A percentile compares a stretch with the other conserved stretches of the same genome.
Evolutionary conservation across 306 rosid genomes (phyloP).

Genomic region (Casuarina cunninghamiana): DNA sequence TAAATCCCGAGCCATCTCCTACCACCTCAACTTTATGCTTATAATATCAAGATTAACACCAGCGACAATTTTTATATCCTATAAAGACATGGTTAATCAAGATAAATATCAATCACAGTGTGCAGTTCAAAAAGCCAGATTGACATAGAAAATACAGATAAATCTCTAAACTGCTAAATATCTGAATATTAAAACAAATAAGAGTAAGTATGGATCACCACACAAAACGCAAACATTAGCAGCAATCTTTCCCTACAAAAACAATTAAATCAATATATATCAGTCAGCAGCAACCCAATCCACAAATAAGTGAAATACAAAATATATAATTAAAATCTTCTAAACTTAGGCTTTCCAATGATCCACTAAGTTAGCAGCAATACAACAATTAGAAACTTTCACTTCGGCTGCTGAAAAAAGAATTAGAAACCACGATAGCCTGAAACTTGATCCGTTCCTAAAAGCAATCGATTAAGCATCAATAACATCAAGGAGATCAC

Average conservation of each 20-base stretch:
- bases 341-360: neutral
- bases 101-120: neutral
- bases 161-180: neutral
- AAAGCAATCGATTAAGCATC: neutral
- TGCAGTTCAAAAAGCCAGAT: neutral
- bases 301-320: neutral
- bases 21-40: conserved; percentile 29
- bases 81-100: neutral
- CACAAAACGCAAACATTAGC: neutral
- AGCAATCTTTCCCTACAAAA: neutral
- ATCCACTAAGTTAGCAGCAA: neutral
- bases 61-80: neutral
- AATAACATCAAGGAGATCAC: neutral
- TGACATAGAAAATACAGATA: neutral
- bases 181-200: neutral
- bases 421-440: neutral
- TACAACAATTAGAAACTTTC: neutral
- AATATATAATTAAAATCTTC: neutral
- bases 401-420: neutral
- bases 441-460: neutral
- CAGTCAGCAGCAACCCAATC: neutral
- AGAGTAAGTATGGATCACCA: neutral
- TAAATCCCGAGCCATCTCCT: conserved; percentile 85
- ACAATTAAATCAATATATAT: neutral
- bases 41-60: conserved; percentile 7